Percentiles rank a stretch among this genome's conserved stretches.
phyloP scores from a whole-genome alignment of 768 basidiomycete genomes.

The Suillus discolor region DNA sequence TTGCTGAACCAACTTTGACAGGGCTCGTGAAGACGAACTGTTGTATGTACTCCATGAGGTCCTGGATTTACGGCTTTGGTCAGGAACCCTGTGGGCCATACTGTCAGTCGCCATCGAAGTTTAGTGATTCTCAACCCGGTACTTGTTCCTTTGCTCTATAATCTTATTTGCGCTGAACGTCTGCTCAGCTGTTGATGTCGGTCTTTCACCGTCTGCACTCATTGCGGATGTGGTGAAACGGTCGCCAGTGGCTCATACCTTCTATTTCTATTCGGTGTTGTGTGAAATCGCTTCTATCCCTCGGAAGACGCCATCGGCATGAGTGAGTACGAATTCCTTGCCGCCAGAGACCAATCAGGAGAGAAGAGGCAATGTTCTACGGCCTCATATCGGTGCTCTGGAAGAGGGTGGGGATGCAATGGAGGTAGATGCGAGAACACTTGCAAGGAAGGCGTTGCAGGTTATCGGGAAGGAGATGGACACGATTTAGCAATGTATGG shows the following conservation, averaged over 20 bases:
- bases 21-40: conserved; percentile 87
- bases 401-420: conserved; percentile 29
- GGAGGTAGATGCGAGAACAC: conserved; percentile 63
- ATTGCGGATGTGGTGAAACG: conserved; percentile 74
- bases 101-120: conserved; percentile 61
- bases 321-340: conserved; percentile 42
- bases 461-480: conserved; percentile 57
- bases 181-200: conserved; percentile 41
- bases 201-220: conserved; percentile 51
- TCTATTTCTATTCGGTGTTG: conserved; percentile 81
- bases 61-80: conserved; percentile 67
- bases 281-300: conserved; percentile 80
- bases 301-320: conserved; percentile 65
- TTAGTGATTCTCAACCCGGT: conserved; percentile 62
- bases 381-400: conserved; percentile 24
- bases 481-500: too few species aligned
- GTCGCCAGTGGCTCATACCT: conserved; percentile 81
- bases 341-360: conserved; percentile 15
- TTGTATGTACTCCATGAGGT: conserved; percentile 82
- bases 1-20: conserved; percentile 28
- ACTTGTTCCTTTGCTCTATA: conserved; percentile 18
- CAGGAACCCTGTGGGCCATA: conserved; percentile 77
- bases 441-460: conserved; percentile 69
- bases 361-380: conserved; percentile 13
- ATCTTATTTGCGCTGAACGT: conserved; percentile 2